Evolutionary conservation across 2,329 filamentous ascomycete species (phyloP).

Genomic region (Pseudocercospora pini-densiflorae): DNA sequence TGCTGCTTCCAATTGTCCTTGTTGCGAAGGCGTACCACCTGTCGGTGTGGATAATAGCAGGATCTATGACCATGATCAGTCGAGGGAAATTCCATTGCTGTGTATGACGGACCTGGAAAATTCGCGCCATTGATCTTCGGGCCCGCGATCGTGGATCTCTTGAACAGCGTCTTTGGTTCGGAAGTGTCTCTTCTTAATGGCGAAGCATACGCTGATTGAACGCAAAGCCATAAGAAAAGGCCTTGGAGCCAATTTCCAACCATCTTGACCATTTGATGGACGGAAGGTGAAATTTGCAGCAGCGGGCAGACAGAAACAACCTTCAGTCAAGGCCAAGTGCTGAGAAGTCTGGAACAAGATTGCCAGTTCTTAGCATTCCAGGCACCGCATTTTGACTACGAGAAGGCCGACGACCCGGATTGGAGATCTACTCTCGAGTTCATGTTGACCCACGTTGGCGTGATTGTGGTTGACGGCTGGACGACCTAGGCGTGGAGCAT

Average conservation of each 20-base stretch:
- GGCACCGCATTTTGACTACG: slow-evolving; percentile 13
- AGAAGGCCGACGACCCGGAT: neutral
- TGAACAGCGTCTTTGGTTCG: slow-evolving; percentile 5
- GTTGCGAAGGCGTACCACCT: slow-evolving; percentile 48
- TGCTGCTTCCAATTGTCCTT: slow-evolving; percentile 40
- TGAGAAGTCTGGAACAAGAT: neutral
- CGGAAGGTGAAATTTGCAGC: neutral
- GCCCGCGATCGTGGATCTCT: slow-evolving; percentile 25
- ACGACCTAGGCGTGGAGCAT: slow-evolving; percentile 5
- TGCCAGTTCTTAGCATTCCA: slow-evolving; percentile 15
- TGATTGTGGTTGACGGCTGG: slow-evolving; percentile 6
- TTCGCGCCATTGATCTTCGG: slow-evolving; percentile 43
- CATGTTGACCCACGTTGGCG: slow-evolving; percentile 7
- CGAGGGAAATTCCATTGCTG: slow-evolving; percentile 63
- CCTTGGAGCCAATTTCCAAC: neutral
- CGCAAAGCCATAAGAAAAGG: neutral
- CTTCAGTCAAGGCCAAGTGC: neutral
- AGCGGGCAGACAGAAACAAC: neutral
- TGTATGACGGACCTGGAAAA: slow-evolving; percentile 66
- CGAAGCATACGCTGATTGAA: neutral
- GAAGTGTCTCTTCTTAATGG: neutral
- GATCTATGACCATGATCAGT: slow-evolving; percentile 34
- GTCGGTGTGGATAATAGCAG: slow-evolving; percentile 39
- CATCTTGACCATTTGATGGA: neutral
- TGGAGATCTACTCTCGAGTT: neutral